A percentile compares a stretch with the other conserved stretches of the same genome.
These are phyloP conservation scores for Aspergillus ostianus DNA, from an alignment of 495 filamentous ascomycete species.

Conservation along the genomic window DNA sequence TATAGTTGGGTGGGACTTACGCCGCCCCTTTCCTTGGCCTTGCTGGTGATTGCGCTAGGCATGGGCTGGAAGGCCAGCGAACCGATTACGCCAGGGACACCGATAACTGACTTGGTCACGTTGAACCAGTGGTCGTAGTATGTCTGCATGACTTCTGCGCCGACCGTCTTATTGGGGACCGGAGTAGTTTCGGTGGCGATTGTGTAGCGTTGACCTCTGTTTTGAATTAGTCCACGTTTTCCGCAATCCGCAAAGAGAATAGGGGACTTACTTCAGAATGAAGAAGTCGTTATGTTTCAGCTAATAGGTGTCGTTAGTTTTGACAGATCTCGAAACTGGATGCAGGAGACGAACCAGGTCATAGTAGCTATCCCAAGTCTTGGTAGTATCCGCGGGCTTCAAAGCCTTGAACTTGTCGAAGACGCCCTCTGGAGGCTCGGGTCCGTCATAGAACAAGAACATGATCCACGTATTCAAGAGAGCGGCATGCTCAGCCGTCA, in stretches of 20 bases:
- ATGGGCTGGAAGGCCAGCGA: slow-evolving; percentile 59
- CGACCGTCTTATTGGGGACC: slow-evolving; percentile 42
- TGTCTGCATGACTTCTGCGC: slow-evolving; percentile 41
- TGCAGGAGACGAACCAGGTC: slow-evolving; percentile 33
- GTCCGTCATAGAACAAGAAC: slow-evolving; percentile 62
- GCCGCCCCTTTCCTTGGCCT: slow-evolving; percentile 48
- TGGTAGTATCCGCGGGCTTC: slow-evolving; percentile 44
- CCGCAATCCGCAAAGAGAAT: too few relatives aligned
- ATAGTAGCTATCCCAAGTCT: slow-evolving; percentile 53
- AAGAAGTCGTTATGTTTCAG: slow-evolving; percentile 41
- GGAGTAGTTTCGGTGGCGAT: slow-evolving; percentile 61
- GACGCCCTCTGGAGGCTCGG: slow-evolving; percentile 51
- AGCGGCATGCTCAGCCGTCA: slow-evolving; percentile 50
- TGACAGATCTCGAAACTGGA: not conserved
- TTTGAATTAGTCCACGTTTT: too few relatives aligned
- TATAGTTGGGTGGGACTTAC: slow-evolving; percentile 22
- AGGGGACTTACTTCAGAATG: slow-evolving; percentile 34
- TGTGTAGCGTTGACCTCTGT: slow-evolving; percentile 48
- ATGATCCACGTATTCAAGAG: slow-evolving; percentile 55
- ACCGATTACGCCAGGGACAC: slow-evolving; percentile 47
- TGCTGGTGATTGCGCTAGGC: slow-evolving; percentile 46
- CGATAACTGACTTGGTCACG: slow-evolving; percentile 37
- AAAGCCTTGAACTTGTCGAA: slow-evolving; percentile 57
- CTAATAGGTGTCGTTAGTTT: slow-evolving; percentile 1
- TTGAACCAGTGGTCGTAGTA: slow-evolving; percentile 56